Conservation (phyloP, 2,329 filamentous ascomycete genomes). For the Rhynchosporium secalis region DNA sequence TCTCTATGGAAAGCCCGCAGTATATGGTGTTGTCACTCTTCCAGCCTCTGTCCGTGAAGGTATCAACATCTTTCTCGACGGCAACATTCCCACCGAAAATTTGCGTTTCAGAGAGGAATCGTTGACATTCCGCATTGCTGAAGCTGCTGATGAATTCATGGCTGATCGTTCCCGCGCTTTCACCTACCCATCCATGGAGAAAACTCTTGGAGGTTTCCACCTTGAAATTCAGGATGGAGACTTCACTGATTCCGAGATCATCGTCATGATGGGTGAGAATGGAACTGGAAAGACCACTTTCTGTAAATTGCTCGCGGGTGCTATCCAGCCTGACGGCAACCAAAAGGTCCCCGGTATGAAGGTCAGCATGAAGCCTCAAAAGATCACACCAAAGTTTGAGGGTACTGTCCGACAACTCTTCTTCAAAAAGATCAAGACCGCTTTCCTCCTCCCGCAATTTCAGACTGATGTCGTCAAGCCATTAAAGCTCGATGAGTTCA, state of each 20-base stretch:
- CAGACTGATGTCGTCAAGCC: constrained; percentile 99
- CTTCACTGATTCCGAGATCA: constrained; percentile 97
- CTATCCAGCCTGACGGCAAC: constrained; percentile 82
- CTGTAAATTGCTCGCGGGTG: constrained; percentile 92
- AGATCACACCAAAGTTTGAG: constrained; percentile 96
- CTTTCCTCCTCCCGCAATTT: constrained; percentile 96
- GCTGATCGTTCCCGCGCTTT: constrained; percentile 84
- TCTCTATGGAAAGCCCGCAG: constrained; percentile 90
- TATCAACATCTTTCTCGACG: constrained; percentile 99
- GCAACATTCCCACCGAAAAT: constrained; percentile 97
- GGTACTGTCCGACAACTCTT: constrained; percentile 97
- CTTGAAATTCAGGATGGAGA: constrained; percentile 77
- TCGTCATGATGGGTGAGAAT: constrained; percentile 99
- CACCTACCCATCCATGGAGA: constrained; percentile 85
- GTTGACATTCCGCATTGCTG: constrained; percentile 89
- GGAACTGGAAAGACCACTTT: constrained; percentile 99
- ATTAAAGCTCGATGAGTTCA: constrained; percentile 98
- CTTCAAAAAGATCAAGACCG: constrained; percentile 99
- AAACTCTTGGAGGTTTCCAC: constrained; percentile 87
- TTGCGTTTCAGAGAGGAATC: constrained; percentile 97
- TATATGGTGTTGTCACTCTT: constrained; percentile 96
- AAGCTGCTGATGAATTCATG: constrained; percentile 85
- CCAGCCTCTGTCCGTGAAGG: constrained; percentile 96
- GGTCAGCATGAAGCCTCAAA: constrained; percentile 99
- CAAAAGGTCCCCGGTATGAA: constrained; percentile 86